Evolutionary conservation across 2,329 filamentous ascomycete species (phyloP), one percentile per base, ranked within the genome.

Genomic region (Colletotrichum siamense): DNA sequence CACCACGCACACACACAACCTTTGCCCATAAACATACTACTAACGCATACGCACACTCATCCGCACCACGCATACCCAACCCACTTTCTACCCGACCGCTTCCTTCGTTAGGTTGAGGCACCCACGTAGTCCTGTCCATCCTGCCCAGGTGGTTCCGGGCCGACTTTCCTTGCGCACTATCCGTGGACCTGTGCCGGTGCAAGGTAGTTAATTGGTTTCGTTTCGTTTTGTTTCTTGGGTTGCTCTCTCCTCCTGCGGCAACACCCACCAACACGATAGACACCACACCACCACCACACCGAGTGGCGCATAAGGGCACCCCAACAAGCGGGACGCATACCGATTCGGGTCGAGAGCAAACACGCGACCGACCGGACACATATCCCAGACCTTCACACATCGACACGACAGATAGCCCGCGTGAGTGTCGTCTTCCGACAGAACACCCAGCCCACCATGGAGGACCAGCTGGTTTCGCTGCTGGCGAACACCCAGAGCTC

Each of bases 401-500:
- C n/a, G 32, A 44, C 26, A 66, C 63, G 18, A 66, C 24, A 34
- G 26, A 36, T 9, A 30, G 18, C 16, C 59, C 24, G 62, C 34
- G n/a, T 64, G 32, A 24, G 62, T 34, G 62, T 52, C 24, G 62
- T 13, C 13, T 64, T 26, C 69, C 39, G 44, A 64, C 49, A 52
- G 66, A 52, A 22, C 44, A 52, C 44, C 36, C 10, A 63, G 70
- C 80, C 79, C 83, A 87, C 82, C 81, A 98, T 98, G 96, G 96
- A 98, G 91, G 94, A 98, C 87, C 94, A 98, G 89, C 92, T 99
- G 85, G 93, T 97, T 81, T 93, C 94, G 85, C 91, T 99, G 84
- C 93, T 99, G 79, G 92, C 94, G 82, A 95, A 96, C 86, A 98
- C 96, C 66, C 95, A 98, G 87, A 93, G 93, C 78, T 82, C 94